phyloP scores from a whole-genome alignment of 768 basidiomycete genomes.

The Xerocomus spinulosus region DNA sequence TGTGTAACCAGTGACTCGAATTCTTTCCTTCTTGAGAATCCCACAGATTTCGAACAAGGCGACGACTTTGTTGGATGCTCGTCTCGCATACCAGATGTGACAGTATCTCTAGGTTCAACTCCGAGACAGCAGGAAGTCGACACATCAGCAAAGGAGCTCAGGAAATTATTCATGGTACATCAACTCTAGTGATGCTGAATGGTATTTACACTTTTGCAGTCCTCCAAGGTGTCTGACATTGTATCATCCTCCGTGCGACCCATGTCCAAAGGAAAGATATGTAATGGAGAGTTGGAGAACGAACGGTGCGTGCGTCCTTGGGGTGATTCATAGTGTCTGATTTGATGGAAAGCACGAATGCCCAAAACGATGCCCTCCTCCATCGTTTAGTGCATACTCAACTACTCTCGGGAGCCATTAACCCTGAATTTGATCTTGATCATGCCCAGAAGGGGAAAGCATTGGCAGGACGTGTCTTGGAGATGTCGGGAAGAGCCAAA shows the following conservation, averaged over 20 bases:
- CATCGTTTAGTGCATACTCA: conserved; percentile 79
- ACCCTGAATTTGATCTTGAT: conserved; percentile 55
- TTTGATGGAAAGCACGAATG: conserved; percentile 51
- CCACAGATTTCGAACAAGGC: conserved; percentile 39
- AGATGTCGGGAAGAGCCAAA: conserved; percentile 61
- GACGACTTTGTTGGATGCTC: conserved; percentile 40
- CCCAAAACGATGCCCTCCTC: conserved; percentile 72
- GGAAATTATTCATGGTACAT: conserved; percentile 73
- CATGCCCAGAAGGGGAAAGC: conserved; percentile 71
- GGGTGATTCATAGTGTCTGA: neutral
- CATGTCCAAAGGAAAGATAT: conserved; percentile 15
- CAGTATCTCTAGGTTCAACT: conserved; percentile 50
- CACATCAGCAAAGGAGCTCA: conserved; percentile 37
- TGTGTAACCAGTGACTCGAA: conserved; percentile 2
- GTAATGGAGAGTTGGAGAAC: conserved; percentile 45
- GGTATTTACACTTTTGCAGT: conserved; percentile 39
- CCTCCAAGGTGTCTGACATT: conserved; percentile 70
- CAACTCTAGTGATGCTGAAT: neutral
- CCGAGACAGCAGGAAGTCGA: conserved; percentile 17
- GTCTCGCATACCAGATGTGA: conserved; percentile 40
- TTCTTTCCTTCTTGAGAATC: neutral
- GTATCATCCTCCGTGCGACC: conserved; percentile 24
- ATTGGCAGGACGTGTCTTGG: conserved; percentile 70
- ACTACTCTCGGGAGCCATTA: conserved; percentile 68
- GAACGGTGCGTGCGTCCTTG: conserved; percentile 41